phyloP scores from a whole-genome alignment of 2,329 filamentous ascomycete species.

The Calonectria montana region DNA sequence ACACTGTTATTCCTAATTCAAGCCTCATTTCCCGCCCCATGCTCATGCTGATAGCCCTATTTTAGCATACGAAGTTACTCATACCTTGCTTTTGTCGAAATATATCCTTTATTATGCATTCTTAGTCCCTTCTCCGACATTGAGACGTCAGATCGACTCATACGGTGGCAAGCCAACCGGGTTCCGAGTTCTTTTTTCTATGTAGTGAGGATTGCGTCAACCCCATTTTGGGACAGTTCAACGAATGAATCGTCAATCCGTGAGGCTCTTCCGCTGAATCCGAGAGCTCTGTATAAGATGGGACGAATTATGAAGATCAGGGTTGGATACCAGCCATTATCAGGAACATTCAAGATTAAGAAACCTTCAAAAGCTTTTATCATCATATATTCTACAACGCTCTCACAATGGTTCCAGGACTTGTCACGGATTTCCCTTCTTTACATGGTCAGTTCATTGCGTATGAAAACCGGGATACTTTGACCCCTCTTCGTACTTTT shows the following conservation, averaged over 20 bases:
- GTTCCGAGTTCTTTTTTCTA: too few species aligned
- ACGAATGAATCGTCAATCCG: too few species aligned
- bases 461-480: background rate
- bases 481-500: background rate
- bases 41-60: background rate
- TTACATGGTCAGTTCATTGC: background rate
- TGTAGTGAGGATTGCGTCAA: too few species aligned
- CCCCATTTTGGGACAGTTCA: too few species aligned
- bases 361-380: background rate
- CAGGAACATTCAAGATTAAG: background rate
- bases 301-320: too few species aligned
- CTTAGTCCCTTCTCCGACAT: background rate
- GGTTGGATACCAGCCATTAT: background rate
- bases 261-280: too few species aligned
- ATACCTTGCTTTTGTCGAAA: background rate
- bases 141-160: background rate
- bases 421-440: background rate
- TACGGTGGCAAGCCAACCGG: background rate
- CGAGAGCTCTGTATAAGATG: background rate
- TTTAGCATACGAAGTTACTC: background rate
- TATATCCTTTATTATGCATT: background rate
- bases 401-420: background rate
- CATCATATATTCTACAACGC: background rate
- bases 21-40: background rate
- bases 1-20: background rate